phyloP scores from a whole-genome alignment of 495 filamentous ascomycete species.

The Aspergillus bertholletiae region DNA sequence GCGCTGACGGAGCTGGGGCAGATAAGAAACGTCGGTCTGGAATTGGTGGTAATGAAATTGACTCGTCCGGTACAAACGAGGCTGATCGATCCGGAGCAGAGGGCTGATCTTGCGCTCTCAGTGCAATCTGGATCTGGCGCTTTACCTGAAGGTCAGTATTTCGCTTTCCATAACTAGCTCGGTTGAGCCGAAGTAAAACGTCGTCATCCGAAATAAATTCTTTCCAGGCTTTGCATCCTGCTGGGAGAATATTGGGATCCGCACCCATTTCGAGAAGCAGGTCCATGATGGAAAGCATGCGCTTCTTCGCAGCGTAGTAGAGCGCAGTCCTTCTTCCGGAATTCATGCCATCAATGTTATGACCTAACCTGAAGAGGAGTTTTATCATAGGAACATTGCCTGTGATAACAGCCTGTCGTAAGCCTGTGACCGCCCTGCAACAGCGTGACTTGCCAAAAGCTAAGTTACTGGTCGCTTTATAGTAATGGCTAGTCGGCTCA shows the following conservation, averaged over 20 bases:
- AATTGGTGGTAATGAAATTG: conserved; percentile 14
- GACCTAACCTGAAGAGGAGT: conserved; percentile 21
- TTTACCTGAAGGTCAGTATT: conserved; percentile 15
- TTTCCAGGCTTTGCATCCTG: conserved; percentile 18
- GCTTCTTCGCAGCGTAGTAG: conserved; percentile 27
- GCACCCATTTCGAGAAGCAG: conserved; percentile 24
- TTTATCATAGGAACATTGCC: conserved; percentile 24
- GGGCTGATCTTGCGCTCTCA: conserved; percentile 11
- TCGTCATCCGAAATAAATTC: conserved; percentile 16
- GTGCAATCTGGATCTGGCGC: conserved; percentile 13
- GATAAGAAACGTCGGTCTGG: conserved; percentile 14
- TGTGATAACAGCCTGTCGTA: conserved; percentile 24
- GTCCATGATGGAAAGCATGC: conserved; percentile 22
- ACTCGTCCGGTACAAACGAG: conserved; percentile 12
- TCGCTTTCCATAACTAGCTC: conserved; percentile 15
- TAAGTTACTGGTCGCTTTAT: conserved; percentile 27
- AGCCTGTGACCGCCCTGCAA: conserved; percentile 24
- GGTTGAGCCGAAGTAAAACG: conserved; percentile 19
- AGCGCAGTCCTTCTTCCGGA: conserved; percentile 32
- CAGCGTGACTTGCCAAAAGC: conserved; percentile 29
- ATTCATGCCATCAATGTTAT: conserved; percentile 21
- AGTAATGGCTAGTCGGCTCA: conserved; percentile 20
- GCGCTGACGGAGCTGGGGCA: conserved; percentile 11
- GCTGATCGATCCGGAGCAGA: conserved; percentile 7
- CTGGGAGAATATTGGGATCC: conserved; percentile 25